A percentile compares a stretch with the other conserved stretches of the same genome.
phyloP scores from a whole-genome alignment of 495 filamentous ascomycete genomes.

The Peziza echinospora region DNA sequence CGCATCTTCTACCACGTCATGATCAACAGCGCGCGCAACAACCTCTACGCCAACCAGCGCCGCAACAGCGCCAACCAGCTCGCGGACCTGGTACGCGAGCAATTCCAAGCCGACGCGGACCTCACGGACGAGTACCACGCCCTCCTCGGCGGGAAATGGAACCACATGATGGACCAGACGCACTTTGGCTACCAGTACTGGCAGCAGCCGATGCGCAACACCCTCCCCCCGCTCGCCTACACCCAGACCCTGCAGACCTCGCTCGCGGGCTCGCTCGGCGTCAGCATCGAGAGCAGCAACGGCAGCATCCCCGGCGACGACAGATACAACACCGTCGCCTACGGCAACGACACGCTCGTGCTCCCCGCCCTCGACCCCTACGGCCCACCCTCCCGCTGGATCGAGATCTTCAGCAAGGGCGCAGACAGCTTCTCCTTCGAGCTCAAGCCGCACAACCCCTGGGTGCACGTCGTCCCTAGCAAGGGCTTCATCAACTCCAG shows the following conservation, averaged over 20 bases:
- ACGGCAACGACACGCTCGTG: slow-evolving; percentile 28
- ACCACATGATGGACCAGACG: slow-evolving; percentile 44
- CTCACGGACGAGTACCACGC: slow-evolving; percentile 41
- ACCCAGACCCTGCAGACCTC: slow-evolving; percentile 34
- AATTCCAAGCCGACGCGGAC: slow-evolving; percentile 38
- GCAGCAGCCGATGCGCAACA: slow-evolving; percentile 52
- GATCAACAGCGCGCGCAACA: slow-evolving; percentile 38
- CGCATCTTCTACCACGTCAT: slow-evolving; percentile 40
- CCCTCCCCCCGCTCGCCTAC: slow-evolving; percentile 36
- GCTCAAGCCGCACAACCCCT: slow-evolving; percentile 28
- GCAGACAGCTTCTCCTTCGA: slow-evolving; percentile 35
- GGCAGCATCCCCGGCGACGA: slow-evolving; percentile 46
- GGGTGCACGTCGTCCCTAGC: slow-evolving; percentile 34
- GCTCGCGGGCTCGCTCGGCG: slow-evolving; percentile 40
- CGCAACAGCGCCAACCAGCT: slow-evolving; percentile 42
- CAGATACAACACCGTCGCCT: slow-evolving; percentile 31
- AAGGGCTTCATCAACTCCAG: slow-evolving; percentile 33
- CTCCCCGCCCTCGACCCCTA: slow-evolving; percentile 42
- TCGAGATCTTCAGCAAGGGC: slow-evolving; percentile 47
- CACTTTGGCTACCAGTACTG: slow-evolving; percentile 31
- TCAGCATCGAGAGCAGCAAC: slow-evolving; percentile 42
- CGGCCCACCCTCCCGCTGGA: slow-evolving; percentile 35
- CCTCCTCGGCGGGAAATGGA: slow-evolving; percentile 49
- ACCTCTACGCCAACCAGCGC: slow-evolving; percentile 39
- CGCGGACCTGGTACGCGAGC: slow-evolving; percentile 34